A percentile compares a stretch with the other conserved stretches of the same genome.
Conservation (phyloP, 768 basidiomycete genomes). For the Glaciozyma antarctica region DNA sequence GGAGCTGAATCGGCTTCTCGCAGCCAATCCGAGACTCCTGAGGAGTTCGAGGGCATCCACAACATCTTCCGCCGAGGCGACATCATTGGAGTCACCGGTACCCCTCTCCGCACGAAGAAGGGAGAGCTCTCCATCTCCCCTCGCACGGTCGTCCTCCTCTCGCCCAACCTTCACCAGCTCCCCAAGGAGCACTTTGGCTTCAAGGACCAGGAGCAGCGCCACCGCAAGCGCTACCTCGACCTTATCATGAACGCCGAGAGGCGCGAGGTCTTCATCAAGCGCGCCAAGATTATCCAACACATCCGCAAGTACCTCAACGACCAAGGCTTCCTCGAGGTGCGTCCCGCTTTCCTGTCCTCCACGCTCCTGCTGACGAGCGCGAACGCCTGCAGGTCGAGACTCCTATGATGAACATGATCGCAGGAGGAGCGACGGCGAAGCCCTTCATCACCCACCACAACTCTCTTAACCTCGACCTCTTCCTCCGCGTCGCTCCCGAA, state of each 20-base stretch:
- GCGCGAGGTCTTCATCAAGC: conserved; percentile 79
- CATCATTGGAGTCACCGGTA: conserved; percentile 84
- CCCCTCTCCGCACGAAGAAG: conserved; percentile 84
- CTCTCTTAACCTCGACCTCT: conserved; percentile 90
- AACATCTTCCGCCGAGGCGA: conserved; percentile 89
- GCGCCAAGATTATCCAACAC: conserved; percentile 84
- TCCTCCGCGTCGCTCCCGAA: conserved; percentile 94
- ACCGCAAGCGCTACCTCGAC: conserved; percentile 97
- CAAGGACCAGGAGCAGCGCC: conserved; percentile 94
- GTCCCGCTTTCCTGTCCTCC: neutral
- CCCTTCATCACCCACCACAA: conserved; percentile 99
- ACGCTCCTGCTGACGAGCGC: neutral
- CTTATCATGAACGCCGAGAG: conserved; percentile 87
- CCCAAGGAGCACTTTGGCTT: conserved; percentile 86
- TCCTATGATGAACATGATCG: conserved; percentile 91
- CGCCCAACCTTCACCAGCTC: conserved; percentile 92
- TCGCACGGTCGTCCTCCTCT: conserved; percentile 68
- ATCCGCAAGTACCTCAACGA: conserved; percentile 79
- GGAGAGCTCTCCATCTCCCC: conserved; percentile 89
- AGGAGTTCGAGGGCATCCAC: conserved; percentile 60
- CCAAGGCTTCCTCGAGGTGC: conserved; percentile 80
- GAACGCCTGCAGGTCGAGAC: conserved; percentile 61
- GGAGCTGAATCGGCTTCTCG: neutral
- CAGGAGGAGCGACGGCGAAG: conserved; percentile 96
- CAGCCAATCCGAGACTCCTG: conserved; percentile 40